Base-by-base conservation (phyloP, 768 basidiomycete species). In the Termitomyces sp. region DNA sequence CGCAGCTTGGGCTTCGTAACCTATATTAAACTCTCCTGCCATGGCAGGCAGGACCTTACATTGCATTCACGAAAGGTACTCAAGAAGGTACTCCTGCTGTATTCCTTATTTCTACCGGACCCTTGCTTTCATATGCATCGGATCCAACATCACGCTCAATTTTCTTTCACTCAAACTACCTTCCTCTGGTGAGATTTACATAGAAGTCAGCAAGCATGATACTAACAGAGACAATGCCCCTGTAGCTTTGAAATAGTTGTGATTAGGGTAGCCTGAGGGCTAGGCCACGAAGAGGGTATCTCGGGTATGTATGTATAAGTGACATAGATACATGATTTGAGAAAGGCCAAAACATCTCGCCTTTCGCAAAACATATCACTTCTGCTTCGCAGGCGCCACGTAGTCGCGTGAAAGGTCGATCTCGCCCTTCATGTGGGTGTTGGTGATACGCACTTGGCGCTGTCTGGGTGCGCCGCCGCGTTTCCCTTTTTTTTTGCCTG, bases 351-450 rank as follows among this genome's bases (percentile, higher is more conserved):
- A 20, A 51, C 33, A 40, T 49, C 36, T 52, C 35, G 53, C 44
- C 52, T 30, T 44, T 49, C 33, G 32, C 18, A 44, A 44, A 14
- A 38, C 13, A 47, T 49, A 59, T 66, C 48, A 74, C 63, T 76
- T 76, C 26, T 60, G 74, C 63, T 75, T 76, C 24, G 70, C 70
- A 45, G 74, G 73, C 47, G 71, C 70, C 44, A 71, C 71, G 68
- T 84, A 92, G 66, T 93, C 90, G 60, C 82, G 82, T 46, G 87
- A 85, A 51, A 96, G 71, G 71, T 96, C 94, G 75, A 97, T 88
- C 65, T 88, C 85, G 20, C 86, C 89, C 67, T 84, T 90, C 69
- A 94, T 72, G 76, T 96, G 94, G 3, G 88, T 85, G 65, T 96
- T 97, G 40, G 92, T 95, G 63, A 96, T 85, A 65, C 90, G 85